Base-by-base conservation (phyloP, 495 filamentous ascomycete genomes). In the Hyaloscypha variabilis region DNA sequence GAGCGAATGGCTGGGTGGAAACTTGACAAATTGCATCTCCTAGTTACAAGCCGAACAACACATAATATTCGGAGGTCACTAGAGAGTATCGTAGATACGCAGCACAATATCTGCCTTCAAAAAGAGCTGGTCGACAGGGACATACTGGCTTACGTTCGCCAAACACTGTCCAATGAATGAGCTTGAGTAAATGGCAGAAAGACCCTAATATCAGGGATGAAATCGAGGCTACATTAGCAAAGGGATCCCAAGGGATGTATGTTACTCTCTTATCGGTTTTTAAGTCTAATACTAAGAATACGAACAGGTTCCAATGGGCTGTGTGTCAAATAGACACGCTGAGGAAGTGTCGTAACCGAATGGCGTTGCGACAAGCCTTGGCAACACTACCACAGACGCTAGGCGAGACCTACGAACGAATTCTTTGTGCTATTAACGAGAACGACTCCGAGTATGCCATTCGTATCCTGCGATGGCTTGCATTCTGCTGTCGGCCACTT, bases 341-440 rank as follows among this genome's bases (percentile, higher is more conserved):
- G 8, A 69, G 70, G 17, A 67, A 74, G 13, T 79, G 75, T 63
- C 63, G 58, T 24, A 67, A 75, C 51, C 61, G 58, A 25, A 25
- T 42, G 1, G 53, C 56, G 8, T 54, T 78, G 24, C 60, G 66
- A 49, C 60, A 67, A 29, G 65, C 70, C 8, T 64, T 78, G 5
- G 28, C 26, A 29, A 70, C 72, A 1, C 62, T 77, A 1, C 78
- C 78, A 6, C 60, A 58, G 28, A 74, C 71, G 8, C 65, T 79
- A 17, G 66, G 75, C 39, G 75, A 76, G 57, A 80, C 74, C 6
- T 80, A 80, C 59, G 49, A 23, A 28, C 55, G 74, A 21, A 79
- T 81, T 6, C 57, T 78, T 42, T 11, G 29, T 1, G 61, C 34
- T 21, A 66, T 73, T 21, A 67, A 65, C 26, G 30, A 60, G 21